Evolutionary conservation across 495 filamentous ascomycete genomes (phyloP).

Genomic region (Darksidea phi): DNA sequence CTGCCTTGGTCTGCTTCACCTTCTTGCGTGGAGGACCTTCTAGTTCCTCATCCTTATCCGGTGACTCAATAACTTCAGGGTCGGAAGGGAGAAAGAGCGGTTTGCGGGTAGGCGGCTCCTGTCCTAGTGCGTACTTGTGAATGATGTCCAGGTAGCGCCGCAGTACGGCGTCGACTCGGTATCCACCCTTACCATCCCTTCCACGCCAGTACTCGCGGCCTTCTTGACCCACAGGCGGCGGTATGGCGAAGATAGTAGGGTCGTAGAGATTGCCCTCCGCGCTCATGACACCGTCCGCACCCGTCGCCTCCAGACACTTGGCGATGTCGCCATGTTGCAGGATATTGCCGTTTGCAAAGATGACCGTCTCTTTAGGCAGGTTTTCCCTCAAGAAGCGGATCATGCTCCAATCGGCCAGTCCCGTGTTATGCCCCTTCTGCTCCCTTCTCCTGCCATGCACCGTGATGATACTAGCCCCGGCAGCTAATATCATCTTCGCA

Average conservation of each 20-base stretch:
- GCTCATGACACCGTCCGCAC: conserved; percentile 91
- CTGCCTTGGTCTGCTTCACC: conserved; percentile 51
- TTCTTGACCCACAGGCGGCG: conserved; percentile 62
- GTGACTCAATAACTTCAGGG: conserved; percentile 24
- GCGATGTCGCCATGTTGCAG: conserved; percentile 79
- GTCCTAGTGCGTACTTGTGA: conserved; percentile 67
- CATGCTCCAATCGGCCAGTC: conserved; percentile 84
- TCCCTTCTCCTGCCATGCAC: conserved; percentile 87
- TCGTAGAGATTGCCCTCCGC: conserved; percentile 93
- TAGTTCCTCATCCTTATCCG: conserved; percentile 16
- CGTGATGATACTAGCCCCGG: conserved; percentile 88
- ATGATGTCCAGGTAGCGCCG: conserved; percentile 88
- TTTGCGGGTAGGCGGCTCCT: conserved; percentile 59
- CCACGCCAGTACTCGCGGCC: conserved; percentile 82
- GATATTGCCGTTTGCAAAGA: conserved; percentile 96
- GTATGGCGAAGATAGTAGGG: conserved; percentile 76
- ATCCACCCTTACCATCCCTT: conserved; percentile 77
- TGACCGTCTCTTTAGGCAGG: conserved; percentile 80
- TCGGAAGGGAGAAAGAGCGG: conserved; percentile 76
- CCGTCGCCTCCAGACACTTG: conserved; percentile 75
- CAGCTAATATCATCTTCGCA: conserved; percentile 79
- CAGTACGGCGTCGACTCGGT: conserved; percentile 81
- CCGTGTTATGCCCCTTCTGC: conserved; percentile 95
- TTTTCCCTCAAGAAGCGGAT: conserved; percentile 80
- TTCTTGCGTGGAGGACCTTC: conserved; percentile 59